Evolutionary conservation across 2,329 filamentous ascomycete genomes (phyloP).

Genomic region (Colletotrichum godetiae): DNA sequence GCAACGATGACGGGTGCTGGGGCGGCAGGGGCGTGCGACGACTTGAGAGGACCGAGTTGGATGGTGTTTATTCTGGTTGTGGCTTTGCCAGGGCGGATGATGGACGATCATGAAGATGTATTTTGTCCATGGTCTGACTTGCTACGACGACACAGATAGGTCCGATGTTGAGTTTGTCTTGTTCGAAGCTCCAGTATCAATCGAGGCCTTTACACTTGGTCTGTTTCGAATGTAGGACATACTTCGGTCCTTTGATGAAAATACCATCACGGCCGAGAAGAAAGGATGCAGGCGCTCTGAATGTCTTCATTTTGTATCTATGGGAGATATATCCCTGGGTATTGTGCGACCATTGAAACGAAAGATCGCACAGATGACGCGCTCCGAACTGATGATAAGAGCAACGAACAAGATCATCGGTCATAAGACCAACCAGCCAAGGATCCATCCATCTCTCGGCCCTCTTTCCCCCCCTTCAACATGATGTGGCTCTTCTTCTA

Average conservation of each 20-base stretch:
- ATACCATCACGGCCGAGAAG: not conserved
- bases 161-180: too few relatives aligned
- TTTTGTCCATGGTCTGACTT: too few relatives aligned
- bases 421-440: not conserved
- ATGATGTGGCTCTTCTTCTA: not conserved
- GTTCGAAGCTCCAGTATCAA: too few relatives aligned
- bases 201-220: not conserved
- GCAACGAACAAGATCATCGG: not conserved
- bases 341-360: slow-evolving; percentile 12
- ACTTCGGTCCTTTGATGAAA: not conserved
- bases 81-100: too few relatives aligned
- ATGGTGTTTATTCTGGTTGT: too few relatives aligned
- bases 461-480: not conserved
- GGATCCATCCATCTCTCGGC: not conserved
- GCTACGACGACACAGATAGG: too few relatives aligned
- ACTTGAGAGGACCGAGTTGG: too few relatives aligned
- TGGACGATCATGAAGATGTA: too few relatives aligned
- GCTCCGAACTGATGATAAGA: not conserved
- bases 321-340: slow-evolving; percentile 1
- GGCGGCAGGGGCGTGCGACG: too few relatives aligned
- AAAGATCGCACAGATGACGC: not conserved
- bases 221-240: not conserved
- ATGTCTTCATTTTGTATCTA: not conserved
- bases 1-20: too few relatives aligned
- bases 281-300: not conserved